Base-by-base conservation (phyloP, 2,329 filamentous ascomycete genomes). In the Apiospora hydei region DNA sequence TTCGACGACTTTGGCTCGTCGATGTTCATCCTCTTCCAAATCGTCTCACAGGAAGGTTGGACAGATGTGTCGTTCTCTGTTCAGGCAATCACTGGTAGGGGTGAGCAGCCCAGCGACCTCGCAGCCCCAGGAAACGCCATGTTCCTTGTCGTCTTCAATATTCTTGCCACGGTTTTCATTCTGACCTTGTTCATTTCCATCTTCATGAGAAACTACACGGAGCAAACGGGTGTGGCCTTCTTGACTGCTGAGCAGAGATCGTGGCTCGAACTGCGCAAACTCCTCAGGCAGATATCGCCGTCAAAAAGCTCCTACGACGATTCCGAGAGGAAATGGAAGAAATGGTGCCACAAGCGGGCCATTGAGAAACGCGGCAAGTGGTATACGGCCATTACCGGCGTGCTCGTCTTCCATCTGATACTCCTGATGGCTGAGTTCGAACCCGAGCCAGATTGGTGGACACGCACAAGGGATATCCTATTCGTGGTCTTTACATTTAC, bases 191-290 rank as follows among this genome's bases (percentile, higher is more conserved):
- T 99, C 82, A 97, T 99, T 67, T 98, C 96, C 71, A 96, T 99
- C 73, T 99, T 99, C 82, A 99, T 99, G 96, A 94, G 96, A 73
- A 99, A 98, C 81, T 99, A 99, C 83, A 99, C 96, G 0, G 96
- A 99, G 83, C 95, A 98, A 83, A 99, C 96, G 0, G 96, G 96
- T 1, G 96, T 99, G 61, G 96, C 96, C 2, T 99, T 96, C 81
- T 85, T 99, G 77, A 99, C 96, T 0, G 93, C 95, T 0, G 96
- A 99, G 78, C 96, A 99, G 81, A 92, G 96, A 77, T 98, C 96
- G 0, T 99, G 96, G 96, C 89, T 99, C 18, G 96, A 99, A 81
- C 83, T 99, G 76, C 90, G 96, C 72, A 99, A 99, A 83, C 86
- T 98, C 34, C 85, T 99, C 51, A 90, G 94, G 69, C 96, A 98